Percentiles rank a stretch among this genome's conserved stretches.
phyloP scores from a whole-genome alignment of 108 stramenopile genomes.

The Aurantiochytrium sp. region DNA sequence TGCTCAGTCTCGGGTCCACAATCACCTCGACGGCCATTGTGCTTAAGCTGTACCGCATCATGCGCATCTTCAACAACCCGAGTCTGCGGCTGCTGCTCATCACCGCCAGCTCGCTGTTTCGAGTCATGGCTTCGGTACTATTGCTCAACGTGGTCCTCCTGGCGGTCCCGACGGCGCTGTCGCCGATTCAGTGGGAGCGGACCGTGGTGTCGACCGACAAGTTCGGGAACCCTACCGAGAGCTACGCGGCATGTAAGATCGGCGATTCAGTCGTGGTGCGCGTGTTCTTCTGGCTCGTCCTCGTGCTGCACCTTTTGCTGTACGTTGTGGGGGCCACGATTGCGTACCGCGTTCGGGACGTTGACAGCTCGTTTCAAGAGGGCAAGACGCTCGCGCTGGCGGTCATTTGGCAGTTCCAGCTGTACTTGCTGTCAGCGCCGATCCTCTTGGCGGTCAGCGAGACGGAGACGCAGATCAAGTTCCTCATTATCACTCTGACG shows the following conservation, averaged over 20 bases:
- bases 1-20: background rate
- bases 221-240: background rate
- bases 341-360: background rate
- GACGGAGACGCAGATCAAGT: background rate
- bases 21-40: background rate
- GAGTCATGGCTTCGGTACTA: background rate
- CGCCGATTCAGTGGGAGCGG: background rate
- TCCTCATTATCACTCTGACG: background rate
- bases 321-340: background rate
- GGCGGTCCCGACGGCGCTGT: background rate
- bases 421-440: background rate
- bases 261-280: background rate
- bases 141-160: background rate
- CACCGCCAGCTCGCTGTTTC: background rate
- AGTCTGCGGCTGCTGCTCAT: background rate
- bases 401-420: background rate
- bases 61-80: slow-evolving; percentile 9
- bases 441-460: background rate
- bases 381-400: background rate
- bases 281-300: background rate
- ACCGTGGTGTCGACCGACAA: background rate
- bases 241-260: background rate
- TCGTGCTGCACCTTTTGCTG: background rate
- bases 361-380: background rate
- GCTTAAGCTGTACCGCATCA: background rate